Evolutionary conservation across 306 rosid species (phyloP).

Genomic region (Rubus parviflorus): DNA sequence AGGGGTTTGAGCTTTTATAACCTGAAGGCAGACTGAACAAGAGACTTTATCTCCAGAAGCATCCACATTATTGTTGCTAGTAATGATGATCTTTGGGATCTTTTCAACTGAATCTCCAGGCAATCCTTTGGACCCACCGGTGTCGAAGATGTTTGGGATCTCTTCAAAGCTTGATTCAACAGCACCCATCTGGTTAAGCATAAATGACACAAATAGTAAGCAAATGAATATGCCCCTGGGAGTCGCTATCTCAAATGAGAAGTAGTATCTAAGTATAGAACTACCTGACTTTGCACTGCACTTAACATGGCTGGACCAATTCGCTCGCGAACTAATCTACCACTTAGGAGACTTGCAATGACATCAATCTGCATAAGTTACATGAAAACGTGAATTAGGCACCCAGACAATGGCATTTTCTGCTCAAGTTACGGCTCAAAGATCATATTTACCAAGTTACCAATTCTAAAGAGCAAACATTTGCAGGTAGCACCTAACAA

Average conservation of each 20-base stretch:
- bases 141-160: constrained; percentile 84
- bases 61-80: constrained; percentile 60
- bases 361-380: constrained; percentile 78
- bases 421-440: constrained; percentile 1
- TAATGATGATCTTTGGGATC: constrained; percentile 77
- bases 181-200: constrained; percentile 79
- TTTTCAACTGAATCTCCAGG: constrained; percentile 81
- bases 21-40: constrained; percentile 99
- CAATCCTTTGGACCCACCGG: constrained; percentile 76
- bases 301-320: constrained; percentile 99
- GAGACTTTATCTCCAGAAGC: constrained; percentile 81
- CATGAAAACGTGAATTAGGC: constrained; percentile 24
- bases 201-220: constrained; percentile 26
- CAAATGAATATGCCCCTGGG: constrained; percentile 19
- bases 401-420: not conserved
- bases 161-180: constrained; percentile 84
- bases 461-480: not conserved
- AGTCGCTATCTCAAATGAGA: constrained; percentile 6
- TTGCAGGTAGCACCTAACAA: constrained; percentile 13
- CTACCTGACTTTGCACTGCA: constrained; percentile 99
- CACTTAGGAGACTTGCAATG: constrained; percentile 90
- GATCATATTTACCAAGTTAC: not conserved
- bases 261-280: constrained; percentile 19
- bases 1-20: constrained; percentile 9
- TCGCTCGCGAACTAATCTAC: constrained; percentile 94